A percentile compares a stretch with the other conserved stretches of the same genome.
Conservation (phyloP, 2,329 filamentous ascomycete species). For the Phoma sp. region DNA sequence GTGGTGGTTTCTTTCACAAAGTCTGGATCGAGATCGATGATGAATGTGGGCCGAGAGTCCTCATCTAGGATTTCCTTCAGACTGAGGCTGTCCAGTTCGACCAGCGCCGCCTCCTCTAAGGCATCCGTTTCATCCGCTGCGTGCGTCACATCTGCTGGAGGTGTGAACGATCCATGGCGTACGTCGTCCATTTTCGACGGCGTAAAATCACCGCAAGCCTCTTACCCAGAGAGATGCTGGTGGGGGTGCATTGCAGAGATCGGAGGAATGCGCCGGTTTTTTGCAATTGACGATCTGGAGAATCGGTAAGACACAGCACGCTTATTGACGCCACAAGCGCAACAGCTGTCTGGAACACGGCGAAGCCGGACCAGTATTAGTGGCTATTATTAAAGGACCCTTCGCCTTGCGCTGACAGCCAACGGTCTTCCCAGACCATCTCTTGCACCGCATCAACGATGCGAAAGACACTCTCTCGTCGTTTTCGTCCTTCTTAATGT, state of each 20-base stretch:
- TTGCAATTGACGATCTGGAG: not conserved
- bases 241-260: constrained; percentile 3
- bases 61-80: constrained; percentile 40
- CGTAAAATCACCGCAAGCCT: not conserved
- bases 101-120: constrained; percentile 25
- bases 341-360: not conserved
- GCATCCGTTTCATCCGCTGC: not conserved
- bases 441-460: not conserved
- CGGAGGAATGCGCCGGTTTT: not conserved
- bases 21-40: constrained; percentile 42
- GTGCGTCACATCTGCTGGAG: not conserved
- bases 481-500: constrained; percentile 4
- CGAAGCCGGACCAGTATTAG: not conserved
- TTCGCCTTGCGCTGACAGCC: not conserved
- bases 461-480: not conserved
- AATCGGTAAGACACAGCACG: constrained; percentile 9
- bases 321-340: constrained; percentile 18
- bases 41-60: constrained; percentile 42
- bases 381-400: not conserved
- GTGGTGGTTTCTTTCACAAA: constrained; percentile 17
- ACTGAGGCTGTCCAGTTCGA: constrained; percentile 32
- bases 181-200: constrained; percentile 6
- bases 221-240: constrained; percentile 1
- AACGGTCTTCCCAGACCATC: not conserved
- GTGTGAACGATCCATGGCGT: not conserved